These are phyloP conservation scores for Erythrobasidium yunnanense DNA, from an alignment of 768 basidiomycete species.

Conservation along the genomic window DNA sequence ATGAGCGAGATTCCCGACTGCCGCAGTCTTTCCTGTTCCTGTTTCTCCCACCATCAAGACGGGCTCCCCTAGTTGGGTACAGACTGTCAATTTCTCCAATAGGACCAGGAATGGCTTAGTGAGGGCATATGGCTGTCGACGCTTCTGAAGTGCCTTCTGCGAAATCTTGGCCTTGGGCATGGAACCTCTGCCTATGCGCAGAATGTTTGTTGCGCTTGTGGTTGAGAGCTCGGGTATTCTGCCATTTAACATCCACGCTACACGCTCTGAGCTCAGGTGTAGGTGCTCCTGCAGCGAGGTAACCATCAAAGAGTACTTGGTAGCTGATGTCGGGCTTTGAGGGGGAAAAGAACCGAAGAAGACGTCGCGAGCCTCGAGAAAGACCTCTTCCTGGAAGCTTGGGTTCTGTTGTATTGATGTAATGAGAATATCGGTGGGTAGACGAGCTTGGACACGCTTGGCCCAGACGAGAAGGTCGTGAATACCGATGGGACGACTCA, in stretches of 20 bases:
- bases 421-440: conserved; percentile 48
- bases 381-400: conserved; percentile 72
- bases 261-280: conserved; percentile 55
- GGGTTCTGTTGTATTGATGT: conserved; percentile 56
- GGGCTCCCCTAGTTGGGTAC: conserved; percentile 65
- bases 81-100: conserved; percentile 66
- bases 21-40: conserved; percentile 96
- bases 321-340: conserved; percentile 48
- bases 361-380: conserved; percentile 74
- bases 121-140: conserved; percentile 84
- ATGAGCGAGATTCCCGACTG: conserved; percentile 72
- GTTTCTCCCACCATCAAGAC: conserved; percentile 91
- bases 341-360: conserved; percentile 51
- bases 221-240: conserved; percentile 61
- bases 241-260: conserved; percentile 57
- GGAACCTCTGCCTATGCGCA: conserved; percentile 25
- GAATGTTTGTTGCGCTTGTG: no score
- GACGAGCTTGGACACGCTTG: conserved; percentile 54
- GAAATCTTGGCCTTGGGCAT: conserved; percentile 40
- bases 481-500: conserved; percentile 2
- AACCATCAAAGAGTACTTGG: conserved; percentile 49
- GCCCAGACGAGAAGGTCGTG: conserved; percentile 48
- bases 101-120: conserved; percentile 72
- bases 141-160: conserved; percentile 38
- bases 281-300: conserved; percentile 53